Evolutionary conservation across 495 filamentous ascomycete species (phyloP), one percentile per base, ranked within the genome.

Genomic region (Niebla homalea): DNA sequence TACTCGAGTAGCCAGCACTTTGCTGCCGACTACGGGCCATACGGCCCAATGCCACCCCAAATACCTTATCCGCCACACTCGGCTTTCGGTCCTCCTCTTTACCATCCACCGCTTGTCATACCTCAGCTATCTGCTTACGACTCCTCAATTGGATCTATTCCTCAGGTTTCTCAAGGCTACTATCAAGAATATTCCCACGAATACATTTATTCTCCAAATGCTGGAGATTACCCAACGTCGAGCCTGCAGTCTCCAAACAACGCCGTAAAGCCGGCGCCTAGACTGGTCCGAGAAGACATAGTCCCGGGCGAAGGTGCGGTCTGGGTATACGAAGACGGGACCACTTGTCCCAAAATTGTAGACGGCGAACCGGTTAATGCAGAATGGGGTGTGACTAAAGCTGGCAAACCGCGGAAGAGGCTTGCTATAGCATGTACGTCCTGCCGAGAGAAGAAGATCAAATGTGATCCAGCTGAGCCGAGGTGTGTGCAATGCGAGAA

Each of bases 401-500:
- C 88, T 3, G 87, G 87, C 10, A 94, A 90, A 63, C 87, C 89
- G 29, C 76, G 89, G 54, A 95, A 95, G 64, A 74, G 89, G 41
- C 70, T 94, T 15, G 87, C 87, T 26, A 87, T 92, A 55, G 89
- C 89, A 15, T 95, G 89, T 59, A 72, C 90, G 45, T 89, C 85
- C 10, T 95, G 89, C 62, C 78, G 89, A 25, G 87, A 94, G 65
- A 95, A 95, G 78, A 95, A 95, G 71, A 92, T 94, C 69, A 94
- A 92, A 63, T 95, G 89, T 57, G 88, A 94, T 51, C 89, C 87
- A 6, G 88, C 86, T 54, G 78, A 80, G 49, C 84, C 84, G 26
- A 83, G 84, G 51, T 95, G 89, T 59, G 77, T 85, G 48, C 88
- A 94, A 61, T 95, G 89, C 62, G 84, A 89, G 60, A 95, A 94